Percentiles rank a stretch among this genome's conserved stretches.
Conservation (phyloP, 2,329 filamentous ascomycete species). For the Colletotrichum paranaense region DNA sequence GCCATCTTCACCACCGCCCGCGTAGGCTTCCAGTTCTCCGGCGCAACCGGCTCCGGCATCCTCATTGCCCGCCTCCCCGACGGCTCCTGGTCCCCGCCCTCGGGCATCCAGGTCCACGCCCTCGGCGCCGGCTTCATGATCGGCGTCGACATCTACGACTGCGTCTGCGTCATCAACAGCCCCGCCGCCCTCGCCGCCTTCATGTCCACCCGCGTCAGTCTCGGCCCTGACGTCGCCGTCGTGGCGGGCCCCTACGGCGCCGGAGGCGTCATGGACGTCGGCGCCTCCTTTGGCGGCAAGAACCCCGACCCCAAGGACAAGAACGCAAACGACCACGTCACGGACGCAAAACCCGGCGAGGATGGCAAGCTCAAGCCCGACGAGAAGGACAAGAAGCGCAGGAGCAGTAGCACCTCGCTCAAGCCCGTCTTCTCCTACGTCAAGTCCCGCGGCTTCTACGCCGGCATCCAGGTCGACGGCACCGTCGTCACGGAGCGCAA, state of each 20-base stretch:
- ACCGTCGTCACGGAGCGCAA: slow-evolving; percentile 86
- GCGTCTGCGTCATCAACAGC: slow-evolving; percentile 87
- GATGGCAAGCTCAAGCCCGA: slow-evolving; percentile 57
- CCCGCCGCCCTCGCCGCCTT: slow-evolving; percentile 81
- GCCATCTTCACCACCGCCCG: slow-evolving; percentile 80
- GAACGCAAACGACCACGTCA: slow-evolving; percentile 15
- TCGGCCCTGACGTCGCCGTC: slow-evolving; percentile 83
- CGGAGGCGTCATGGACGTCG: slow-evolving; percentile 78
- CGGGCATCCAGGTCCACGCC: slow-evolving; percentile 84
- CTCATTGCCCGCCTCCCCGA: slow-evolving; percentile 71
- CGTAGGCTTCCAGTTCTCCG: slow-evolving; percentile 72
- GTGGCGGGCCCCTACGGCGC: slow-evolving; percentile 77
- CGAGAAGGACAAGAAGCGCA: slow-evolving; percentile 27
- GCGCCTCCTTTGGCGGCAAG: slow-evolving; percentile 39
- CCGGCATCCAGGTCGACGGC: slow-evolving; percentile 87
- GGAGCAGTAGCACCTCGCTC: slow-evolving; percentile 38
- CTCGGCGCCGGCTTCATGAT: slow-evolving; percentile 83
- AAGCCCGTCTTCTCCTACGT: slow-evolving; percentile 75
- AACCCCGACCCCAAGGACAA: slow-evolving; percentile 35
- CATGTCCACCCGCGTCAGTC: slow-evolving; percentile 77
- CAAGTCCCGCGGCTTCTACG: slow-evolving; percentile 90
- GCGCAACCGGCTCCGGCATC: slow-evolving; percentile 75
- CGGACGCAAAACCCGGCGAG: slow-evolving; percentile 34
- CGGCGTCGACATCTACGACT: slow-evolving; percentile 90
- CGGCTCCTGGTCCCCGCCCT: slow-evolving; percentile 82